phyloP scores from a whole-genome alignment of 208 protist genomes.

The Acanthamoeba rhysodes region DNA sequence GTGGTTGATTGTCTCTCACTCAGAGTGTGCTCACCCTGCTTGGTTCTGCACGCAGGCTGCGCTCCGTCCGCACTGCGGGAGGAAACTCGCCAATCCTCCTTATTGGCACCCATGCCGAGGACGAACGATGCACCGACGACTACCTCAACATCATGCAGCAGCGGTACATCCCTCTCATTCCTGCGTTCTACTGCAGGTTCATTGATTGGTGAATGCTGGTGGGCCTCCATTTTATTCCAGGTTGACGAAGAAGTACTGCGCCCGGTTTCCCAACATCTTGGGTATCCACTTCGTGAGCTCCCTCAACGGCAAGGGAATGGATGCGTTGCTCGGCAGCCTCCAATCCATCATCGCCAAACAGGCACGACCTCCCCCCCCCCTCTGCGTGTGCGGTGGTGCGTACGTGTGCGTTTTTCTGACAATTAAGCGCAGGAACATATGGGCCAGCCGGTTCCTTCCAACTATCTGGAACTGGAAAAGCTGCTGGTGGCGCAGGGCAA shows the following conservation, averaged over 20 bases:
- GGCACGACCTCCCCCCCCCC: not conserved
- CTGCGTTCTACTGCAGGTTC: not conserved
- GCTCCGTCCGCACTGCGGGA: slow-evolving; percentile 9
- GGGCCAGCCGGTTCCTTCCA: slow-evolving; percentile 34
- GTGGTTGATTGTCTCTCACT: too few relatives aligned
- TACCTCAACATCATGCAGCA: not conserved
- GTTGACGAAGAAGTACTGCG: not conserved
- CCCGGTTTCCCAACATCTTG: not conserved
- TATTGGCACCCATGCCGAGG: slow-evolving; percentile 52
- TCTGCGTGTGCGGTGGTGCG: not conserved
- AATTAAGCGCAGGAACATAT: not conserved
- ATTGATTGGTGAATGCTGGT: not conserved
- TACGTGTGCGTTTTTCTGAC: too few relatives aligned
- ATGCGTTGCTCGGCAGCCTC: not conserved
- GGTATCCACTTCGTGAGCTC: slow-evolving; percentile 45
- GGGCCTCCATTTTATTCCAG: too few relatives aligned
- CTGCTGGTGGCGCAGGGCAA: not conserved
- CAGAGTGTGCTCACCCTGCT: too few relatives aligned
- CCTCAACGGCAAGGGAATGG: not conserved
- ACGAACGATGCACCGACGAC: slow-evolving; percentile 44
- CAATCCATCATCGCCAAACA: slow-evolving; percentile 6
- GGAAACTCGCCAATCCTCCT: slow-evolving; percentile 22
- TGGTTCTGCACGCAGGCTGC: not conserved
- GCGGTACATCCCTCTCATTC: not conserved
- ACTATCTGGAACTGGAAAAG: slow-evolving; percentile 69